Base-by-base conservation (phyloP, 2,329 filamentous ascomycete genomes). In the Raffaelea albimanens region DNA sequence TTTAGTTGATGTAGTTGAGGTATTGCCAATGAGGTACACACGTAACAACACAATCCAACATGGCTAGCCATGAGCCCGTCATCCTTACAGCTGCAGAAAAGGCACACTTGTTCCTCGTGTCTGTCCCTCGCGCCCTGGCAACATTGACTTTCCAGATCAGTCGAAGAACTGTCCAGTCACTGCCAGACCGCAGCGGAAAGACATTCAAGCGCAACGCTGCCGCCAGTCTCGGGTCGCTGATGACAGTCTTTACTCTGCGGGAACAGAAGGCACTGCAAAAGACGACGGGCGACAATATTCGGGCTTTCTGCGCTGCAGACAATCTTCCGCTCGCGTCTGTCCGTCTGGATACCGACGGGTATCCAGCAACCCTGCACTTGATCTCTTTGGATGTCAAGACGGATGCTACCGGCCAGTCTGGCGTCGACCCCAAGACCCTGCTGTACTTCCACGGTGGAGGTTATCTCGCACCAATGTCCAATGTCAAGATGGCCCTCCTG, bases 371-470 rank as follows among this genome's bases (percentile, higher is more conserved):
- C 7, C 25, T 29, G 25, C 25, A 29, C 25, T 7, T 29, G 7
- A 13, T 29, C 25, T 7, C 13, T 7, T 29, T 29, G n/a, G n/a
- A n/a, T n/a, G n/a, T n/a, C 25, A 7, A 29, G 25, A 29, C 7
- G 25, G 25, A 13, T 13, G 44, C 50, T 16, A 36, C 42, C 10
- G 46, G 47, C 40, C 44, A 46, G 2, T 50, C 50, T 29, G 50
- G 50, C 18, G 43, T 51, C 20, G 39, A 47, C 13, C 45, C 46
- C 8, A 33, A 41, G 13, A 50, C 50, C 18, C 33, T 53, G 34
- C 38, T 55, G 23, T 55, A 53, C 44, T 55, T 55, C 40, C 53
- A 53, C 25, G 49, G 49, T 20, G 51, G 51, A 10, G 52, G 47
- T 3, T 53, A 44, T 21, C 39, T 50, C 3, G 43, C 46, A 8